Evolutionary conservation across 345 rosid species (phyloP).

Genomic region (Salix dunnii): DNA sequence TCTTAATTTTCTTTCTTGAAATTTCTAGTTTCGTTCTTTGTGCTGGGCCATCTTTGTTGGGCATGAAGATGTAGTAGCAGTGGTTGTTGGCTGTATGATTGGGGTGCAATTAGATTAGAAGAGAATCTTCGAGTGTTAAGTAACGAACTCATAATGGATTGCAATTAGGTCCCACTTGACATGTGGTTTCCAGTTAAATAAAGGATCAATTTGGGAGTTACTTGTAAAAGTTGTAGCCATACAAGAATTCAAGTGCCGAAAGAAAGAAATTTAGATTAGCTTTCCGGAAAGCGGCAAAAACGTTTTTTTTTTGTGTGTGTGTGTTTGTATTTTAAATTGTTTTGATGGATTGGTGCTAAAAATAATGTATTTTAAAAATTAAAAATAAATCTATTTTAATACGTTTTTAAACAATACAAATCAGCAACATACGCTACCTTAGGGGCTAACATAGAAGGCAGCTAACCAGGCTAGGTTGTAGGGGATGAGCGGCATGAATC

Average conservation of each 20-base stretch:
- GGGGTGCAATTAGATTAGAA: conserved; percentile 5
- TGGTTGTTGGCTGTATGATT: background rate
- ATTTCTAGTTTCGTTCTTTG: background rate
- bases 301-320: too few species aligned
- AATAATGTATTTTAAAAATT: too few species aligned
- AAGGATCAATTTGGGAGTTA: background rate
- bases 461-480: background rate
- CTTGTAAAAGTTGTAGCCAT: background rate
- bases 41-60: too few species aligned
- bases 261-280: too few species aligned
- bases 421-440: too few species aligned
- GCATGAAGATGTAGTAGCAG: too few species aligned
- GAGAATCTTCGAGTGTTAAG: conserved; percentile 5
- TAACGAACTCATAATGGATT: background rate
- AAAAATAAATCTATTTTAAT: too few species aligned
- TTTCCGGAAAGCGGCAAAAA: too few species aligned
- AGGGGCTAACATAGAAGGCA: background rate
- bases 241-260: background rate
- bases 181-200: background rate
- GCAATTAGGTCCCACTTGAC: conserved; percentile 5
- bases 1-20: background rate
- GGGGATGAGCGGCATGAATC: background rate
- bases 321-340: too few species aligned
- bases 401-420: too few species aligned
- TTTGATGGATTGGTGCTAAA: too few species aligned